These are phyloP conservation scores for Cordyceps cicadae DNA, from an alignment of 2,329 filamentous ascomycete species.

Conservation along the genomic window DNA sequence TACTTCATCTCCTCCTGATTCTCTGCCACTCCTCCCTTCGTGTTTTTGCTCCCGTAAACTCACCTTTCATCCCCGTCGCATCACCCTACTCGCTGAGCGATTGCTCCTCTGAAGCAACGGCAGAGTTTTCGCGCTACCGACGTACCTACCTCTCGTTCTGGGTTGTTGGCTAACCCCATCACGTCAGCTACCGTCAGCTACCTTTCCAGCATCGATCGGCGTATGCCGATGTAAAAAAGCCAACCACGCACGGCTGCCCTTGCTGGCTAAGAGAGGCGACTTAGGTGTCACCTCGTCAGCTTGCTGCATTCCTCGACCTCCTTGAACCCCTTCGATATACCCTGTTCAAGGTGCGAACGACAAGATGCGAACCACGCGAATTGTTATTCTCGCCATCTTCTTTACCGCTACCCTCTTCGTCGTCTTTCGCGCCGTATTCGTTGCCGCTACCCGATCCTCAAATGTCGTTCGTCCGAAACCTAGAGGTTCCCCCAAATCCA, in stretches of 20 bases:
- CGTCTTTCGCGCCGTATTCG: constrained; percentile 43
- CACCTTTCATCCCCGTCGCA: neutral
- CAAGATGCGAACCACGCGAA: constrained; percentile 47
- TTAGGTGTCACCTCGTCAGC: constrained; percentile 10
- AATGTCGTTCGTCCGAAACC: neutral
- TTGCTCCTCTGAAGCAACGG: neutral
- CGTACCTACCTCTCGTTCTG: neutral
- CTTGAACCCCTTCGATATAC: neutral
- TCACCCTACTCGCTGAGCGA: neutral
- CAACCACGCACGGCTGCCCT: constrained; percentile 1
- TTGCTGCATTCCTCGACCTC: neutral
- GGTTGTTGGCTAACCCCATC: neutral
- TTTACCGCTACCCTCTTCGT: constrained; percentile 46
- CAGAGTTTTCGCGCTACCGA: neutral
- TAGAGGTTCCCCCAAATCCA: constrained; percentile 17
- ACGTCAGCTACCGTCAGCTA: neutral
- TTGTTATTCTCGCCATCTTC: constrained; percentile 47
- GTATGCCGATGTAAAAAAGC: constrained; percentile 9
- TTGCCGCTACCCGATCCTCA: constrained; percentile 20
- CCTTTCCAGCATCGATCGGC: constrained; percentile 2
- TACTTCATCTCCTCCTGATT: neutral
- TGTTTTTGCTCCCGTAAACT: neutral
- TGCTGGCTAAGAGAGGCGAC: constrained; percentile 11
- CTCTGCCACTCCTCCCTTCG: neutral
- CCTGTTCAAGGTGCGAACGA: neutral